Evolutionary conservation across 2,329 filamentous ascomycete species (phyloP).

Genomic region (Penicillium glabrum): DNA sequence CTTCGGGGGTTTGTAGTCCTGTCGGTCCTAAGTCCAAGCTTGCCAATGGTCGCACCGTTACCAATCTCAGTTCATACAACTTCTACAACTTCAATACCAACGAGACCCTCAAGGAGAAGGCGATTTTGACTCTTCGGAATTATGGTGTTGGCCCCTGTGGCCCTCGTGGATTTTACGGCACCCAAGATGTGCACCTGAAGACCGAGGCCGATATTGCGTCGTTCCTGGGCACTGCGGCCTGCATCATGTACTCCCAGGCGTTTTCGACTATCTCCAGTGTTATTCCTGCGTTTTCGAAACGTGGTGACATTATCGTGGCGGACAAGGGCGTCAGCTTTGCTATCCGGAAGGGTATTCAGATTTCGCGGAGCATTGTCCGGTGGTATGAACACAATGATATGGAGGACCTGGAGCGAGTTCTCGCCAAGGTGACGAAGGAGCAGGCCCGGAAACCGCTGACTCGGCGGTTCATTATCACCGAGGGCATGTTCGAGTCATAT

Average conservation of each 20-base stretch:
- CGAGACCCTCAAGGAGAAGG: slow-evolving; percentile 90
- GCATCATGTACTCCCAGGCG: slow-evolving; percentile 93
- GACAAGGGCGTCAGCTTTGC: slow-evolving; percentile 92
- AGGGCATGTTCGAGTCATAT: slow-evolving; percentile 87
- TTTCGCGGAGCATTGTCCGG: slow-evolving; percentile 82
- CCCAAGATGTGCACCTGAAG: slow-evolving; percentile 97
- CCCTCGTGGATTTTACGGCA: slow-evolving; percentile 96
- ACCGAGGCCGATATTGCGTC: slow-evolving; percentile 90
- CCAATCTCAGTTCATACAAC: slow-evolving; percentile 92
- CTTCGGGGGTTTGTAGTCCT: slow-evolving; percentile 56
- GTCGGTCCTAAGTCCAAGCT: slow-evolving; percentile 90
- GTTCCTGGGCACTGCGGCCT: slow-evolving; percentile 81
- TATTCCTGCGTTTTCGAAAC: slow-evolving; percentile 94
- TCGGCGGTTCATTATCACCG: slow-evolving; percentile 90
- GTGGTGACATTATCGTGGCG: slow-evolving; percentile 94
- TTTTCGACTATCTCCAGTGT: slow-evolving; percentile 97
- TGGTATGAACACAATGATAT: slow-evolving; percentile 98
- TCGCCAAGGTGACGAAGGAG: slow-evolving; percentile 83
- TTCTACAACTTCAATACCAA: slow-evolving; percentile 97
- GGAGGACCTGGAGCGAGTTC: slow-evolving; percentile 83
- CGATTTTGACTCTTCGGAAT: slow-evolving; percentile 86
- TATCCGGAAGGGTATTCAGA: slow-evolving; percentile 90
- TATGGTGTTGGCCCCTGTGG: slow-evolving; percentile 97
- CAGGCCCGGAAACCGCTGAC: slow-evolving; percentile 87
- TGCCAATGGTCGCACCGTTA: slow-evolving; percentile 82